These are phyloP conservation scores for Daldinia sp. DNA, from an alignment of 2,329 filamentous ascomycete species.

Conservation along the genomic window DNA sequence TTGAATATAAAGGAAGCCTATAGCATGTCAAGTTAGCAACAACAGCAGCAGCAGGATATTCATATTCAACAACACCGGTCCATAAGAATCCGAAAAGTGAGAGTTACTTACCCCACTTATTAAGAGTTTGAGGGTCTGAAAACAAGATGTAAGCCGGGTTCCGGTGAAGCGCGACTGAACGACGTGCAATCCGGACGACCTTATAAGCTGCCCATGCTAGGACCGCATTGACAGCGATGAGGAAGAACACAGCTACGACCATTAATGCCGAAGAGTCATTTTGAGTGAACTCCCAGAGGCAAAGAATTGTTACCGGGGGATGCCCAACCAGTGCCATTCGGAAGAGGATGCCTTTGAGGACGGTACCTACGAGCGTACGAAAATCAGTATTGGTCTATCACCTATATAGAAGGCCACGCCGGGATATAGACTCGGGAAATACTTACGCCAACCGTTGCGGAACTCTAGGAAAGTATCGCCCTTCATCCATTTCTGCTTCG, in stretches of 20 bases:
- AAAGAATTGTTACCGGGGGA: conserved; percentile 89
- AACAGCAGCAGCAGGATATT: background rate
- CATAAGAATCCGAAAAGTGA: background rate
- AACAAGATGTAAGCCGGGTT: conserved; percentile 98
- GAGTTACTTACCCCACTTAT: conserved; percentile 78
- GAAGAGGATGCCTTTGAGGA: conserved; percentile 94
- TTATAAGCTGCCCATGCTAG: conserved; percentile 90
- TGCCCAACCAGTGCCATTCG: conserved; percentile 90
- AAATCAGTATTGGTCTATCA: conserved; percentile 8
- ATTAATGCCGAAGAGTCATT: conserved; percentile 88
- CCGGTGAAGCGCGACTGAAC: conserved; percentile 91
- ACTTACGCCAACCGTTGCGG: conserved; percentile 83
- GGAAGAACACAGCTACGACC: conserved; percentile 88
- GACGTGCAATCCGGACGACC: conserved; percentile 88
- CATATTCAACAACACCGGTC: background rate
- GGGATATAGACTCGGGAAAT: background rate
- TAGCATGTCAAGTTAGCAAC: conserved; percentile 18
- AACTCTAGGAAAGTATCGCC: conserved; percentile 91
- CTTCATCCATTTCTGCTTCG: conserved; percentile 82
- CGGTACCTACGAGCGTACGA: conserved; percentile 64
- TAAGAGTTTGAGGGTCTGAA: conserved; percentile 91
- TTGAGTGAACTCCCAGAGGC: conserved; percentile 92
- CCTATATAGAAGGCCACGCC: background rate
- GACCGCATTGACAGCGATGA: conserved; percentile 81
- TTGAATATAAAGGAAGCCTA: conserved; percentile 93